phyloP scores from a whole-genome alignment of 352 stramenopile species.

The Globisporangium ultimum region DNA sequence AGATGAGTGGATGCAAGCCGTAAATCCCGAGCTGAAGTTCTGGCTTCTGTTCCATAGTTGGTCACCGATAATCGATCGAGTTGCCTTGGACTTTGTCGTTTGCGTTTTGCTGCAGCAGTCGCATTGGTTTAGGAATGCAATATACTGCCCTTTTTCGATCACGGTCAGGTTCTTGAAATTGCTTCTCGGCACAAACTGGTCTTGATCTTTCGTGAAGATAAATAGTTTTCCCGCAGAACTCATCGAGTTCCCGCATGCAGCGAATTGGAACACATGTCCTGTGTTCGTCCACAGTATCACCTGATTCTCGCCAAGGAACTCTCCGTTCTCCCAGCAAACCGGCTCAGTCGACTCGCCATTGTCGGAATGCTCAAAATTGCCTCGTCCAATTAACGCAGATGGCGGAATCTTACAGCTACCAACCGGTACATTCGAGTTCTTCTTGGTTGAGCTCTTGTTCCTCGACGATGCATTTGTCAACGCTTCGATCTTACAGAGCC shows the following conservation, averaged over 20 bases:
- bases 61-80: background rate
- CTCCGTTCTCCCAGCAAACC: conserved; percentile 57
- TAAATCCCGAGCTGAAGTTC: conserved; percentile 30
- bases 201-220: conserved; percentile 80
- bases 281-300: conserved; percentile 71
- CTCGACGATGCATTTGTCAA: conserved; percentile 13
- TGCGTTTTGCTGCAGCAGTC: conserved; percentile 31
- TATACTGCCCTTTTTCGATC: conserved; percentile 49
- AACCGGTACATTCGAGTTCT: conserved; percentile 29
- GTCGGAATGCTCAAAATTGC: background rate
- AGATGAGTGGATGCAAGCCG: conserved; percentile 31
- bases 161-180: conserved; percentile 54
- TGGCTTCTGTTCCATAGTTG: conserved; percentile 2
- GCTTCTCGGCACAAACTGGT: conserved; percentile 76
- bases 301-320: conserved; percentile 60
- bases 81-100: background rate
- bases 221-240: conserved; percentile 54
- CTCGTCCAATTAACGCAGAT: conserved; percentile 21
- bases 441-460: conserved; percentile 19
- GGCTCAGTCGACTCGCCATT: conserved; percentile 1
- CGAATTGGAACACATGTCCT: conserved; percentile 64
- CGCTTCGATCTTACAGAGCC: conserved; percentile 52
- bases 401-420: conserved; percentile 55
- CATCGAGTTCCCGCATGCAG: conserved; percentile 19
- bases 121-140: conserved; percentile 55